Evolutionary conservation across 1,139 yeast species (phyloP), one percentile per base, ranked within the genome.

Genomic region (Debaryomyces singareniensis): DNA sequence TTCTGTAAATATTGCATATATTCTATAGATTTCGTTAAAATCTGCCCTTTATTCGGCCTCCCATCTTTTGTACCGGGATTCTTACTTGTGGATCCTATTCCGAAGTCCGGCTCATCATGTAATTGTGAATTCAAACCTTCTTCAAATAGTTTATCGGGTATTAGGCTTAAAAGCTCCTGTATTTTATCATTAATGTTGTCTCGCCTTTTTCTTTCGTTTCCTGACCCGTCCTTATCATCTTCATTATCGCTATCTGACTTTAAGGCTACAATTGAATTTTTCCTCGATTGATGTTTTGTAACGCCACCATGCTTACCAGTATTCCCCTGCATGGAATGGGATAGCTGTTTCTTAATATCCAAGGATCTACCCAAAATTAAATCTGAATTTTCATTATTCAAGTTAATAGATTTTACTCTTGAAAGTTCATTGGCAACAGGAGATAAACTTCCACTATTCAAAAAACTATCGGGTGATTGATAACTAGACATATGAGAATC

Each of bases 31-130:
- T 84, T 81, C 13, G 87, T 73, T 38, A 89, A 61, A 7, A 89
- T 84, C 44, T 87, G 95, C 2, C 96, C 96, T 58, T 89, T 89
- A 49, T 87, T 87, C 1, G 96, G 96, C 43, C 81, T 81, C 3
- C 95, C 95, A 46, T 85, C 95, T 40, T 82, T 83, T 3, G 87
- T 75, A 3, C 87, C 84, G 10, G 79, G 66, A 14, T 73, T 71
- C 42, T 68, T 68, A 29, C 71, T 47, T 0, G 60, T 58, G 2
- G 60, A 56, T 14, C 56, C 59, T 14, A 36, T 31, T 2, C 34
- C 37, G 13, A 43, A 42, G 15, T 38, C 43, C 11, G 35, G 37
- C 15, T 37, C 39, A 23, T 32, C 30, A 23, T 35, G 36, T 15
- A 28, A 30, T 6, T 25, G 18, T 15, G 34, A 24, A 3, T 34